Evolutionary conservation across 148 eudicot species (phyloP).

Genomic region (Camellia lanceoleosa): DNA sequence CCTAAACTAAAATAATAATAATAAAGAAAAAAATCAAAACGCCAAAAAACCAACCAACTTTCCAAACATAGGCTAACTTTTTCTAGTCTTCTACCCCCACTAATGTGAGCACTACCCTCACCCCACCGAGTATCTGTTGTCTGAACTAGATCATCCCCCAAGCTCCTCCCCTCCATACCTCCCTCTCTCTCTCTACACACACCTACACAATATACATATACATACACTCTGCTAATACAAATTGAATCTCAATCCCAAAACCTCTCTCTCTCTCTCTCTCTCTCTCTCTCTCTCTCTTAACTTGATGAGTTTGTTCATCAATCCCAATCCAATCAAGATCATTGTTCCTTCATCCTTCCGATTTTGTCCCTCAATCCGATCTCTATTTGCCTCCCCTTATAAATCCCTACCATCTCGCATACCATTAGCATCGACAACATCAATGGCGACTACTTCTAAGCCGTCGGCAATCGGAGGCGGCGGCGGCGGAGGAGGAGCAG

Average conservation of each 20-base stretch:
- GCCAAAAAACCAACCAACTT: no score
- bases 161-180: neutral
- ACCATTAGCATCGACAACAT: conserved; percentile 15
- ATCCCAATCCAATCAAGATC: conserved; percentile 23
- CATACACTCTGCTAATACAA: neutral
- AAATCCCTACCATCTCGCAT: conserved; percentile 3
- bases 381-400: neutral
- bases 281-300: neutral
- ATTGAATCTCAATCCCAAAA: neutral
- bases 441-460: conserved; percentile 39
- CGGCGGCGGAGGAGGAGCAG: conserved; percentile 33
- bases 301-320: conserved; percentile 38
- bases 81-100: no score
- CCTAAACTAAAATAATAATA: no score
- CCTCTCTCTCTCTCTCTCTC: neutral
- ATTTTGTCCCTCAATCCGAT: conserved; percentile 2
- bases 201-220: neutral
- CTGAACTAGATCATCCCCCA: neutral
- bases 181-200: neutral
- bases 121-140: no score
- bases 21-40: no score
- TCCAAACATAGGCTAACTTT: no score
- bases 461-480: conserved; percentile 35
- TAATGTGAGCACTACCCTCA: neutral
- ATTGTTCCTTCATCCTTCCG: neutral